Evolutionary conservation across 2,329 filamentous ascomycete genomes (phyloP).

Genomic region (Venturia effusa): DNA sequence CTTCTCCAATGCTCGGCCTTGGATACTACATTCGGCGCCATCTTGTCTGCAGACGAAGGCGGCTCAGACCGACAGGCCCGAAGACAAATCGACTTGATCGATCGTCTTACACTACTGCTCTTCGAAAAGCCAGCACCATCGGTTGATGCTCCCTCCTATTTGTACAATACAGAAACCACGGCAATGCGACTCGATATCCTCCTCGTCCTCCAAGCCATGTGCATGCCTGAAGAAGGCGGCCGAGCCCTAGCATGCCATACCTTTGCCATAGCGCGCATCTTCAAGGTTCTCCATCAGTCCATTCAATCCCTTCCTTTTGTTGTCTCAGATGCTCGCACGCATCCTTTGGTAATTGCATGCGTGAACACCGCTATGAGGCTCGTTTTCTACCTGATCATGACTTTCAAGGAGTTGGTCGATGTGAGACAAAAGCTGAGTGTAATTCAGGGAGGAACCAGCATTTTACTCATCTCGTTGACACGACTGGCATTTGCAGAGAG

Average conservation of each 20-base stretch:
- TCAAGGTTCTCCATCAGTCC: conserved; percentile 65
- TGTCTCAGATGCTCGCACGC: conserved; percentile 23
- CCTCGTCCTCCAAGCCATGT: conserved; percentile 44
- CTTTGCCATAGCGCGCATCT: conserved; percentile 61
- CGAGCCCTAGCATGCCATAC: conserved; percentile 57
- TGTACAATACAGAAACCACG: conserved; percentile 26
- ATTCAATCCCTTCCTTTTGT: conserved; percentile 47
- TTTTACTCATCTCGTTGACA: conserved; percentile 71
- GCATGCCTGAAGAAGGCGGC: conserved; percentile 47
- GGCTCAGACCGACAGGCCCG: conserved; percentile 22
- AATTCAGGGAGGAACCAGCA: conserved; percentile 64
- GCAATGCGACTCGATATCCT: conserved; percentile 36
- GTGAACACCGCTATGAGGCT: conserved; percentile 52
- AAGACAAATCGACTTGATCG: conserved; percentile 41
- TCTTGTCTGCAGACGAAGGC: conserved; percentile 36
- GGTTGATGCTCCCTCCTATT: conserved; percentile 18
- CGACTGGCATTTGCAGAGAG: conserved; percentile 79
- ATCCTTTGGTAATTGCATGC: conserved; percentile 31
- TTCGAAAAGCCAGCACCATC: conserved; percentile 33
- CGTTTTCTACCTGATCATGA: conserved; percentile 47
- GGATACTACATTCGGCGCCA: conserved; percentile 54
- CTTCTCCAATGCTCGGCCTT: conserved; percentile 58
- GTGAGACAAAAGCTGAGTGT: conserved; percentile 61
- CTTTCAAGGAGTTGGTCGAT: conserved; percentile 52
- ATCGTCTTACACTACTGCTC: conserved; percentile 52